Percentiles rank a stretch among this genome's conserved stretches.
phyloP scores from a whole-genome alignment of 1,284 basidiomycete genomes.

The Xanthoconium separans region DNA sequence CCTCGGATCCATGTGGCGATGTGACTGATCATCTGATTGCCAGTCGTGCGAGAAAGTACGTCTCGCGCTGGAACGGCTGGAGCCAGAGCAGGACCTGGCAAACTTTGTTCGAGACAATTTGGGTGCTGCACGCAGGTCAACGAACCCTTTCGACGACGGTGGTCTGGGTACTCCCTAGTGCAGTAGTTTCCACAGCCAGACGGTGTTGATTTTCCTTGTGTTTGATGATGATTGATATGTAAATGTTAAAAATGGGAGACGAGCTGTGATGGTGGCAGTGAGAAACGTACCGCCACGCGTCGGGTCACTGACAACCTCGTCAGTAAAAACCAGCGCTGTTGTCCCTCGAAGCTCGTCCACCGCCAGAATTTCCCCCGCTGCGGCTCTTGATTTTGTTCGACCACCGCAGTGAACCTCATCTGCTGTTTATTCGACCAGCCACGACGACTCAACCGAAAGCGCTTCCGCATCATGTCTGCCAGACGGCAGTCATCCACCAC shows the following conservation, averaged over 20 bases:
- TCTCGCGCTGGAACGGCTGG: conserved; percentile 79
- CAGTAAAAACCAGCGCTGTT: background rate
- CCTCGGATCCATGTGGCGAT: background rate
- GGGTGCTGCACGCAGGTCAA: conserved; percentile 38
- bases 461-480: conserved; percentile 47
- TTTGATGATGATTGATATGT: too few species aligned
- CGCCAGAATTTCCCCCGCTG: background rate
- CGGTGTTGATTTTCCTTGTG: too few species aligned
- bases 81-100: conserved; percentile 81
- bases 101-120: conserved; percentile 73
- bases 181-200: too few species aligned
- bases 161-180: too few species aligned
- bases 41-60: conserved; percentile 90
- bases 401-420: conserved; percentile 16
- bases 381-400: background rate
- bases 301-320: too few species aligned
- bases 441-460: conserved; percentile 16
- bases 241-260: too few species aligned
- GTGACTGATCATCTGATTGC: background rate
- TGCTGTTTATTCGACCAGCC: conserved; percentile 13
- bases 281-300: too few species aligned
- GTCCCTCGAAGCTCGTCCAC: background rate
- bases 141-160: background rate
- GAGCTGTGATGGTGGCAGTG: too few species aligned
- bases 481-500: conserved; percentile 73